phyloP scores from a whole-genome alignment of 805 yeast species.

The Millerago galiae region DNA sequence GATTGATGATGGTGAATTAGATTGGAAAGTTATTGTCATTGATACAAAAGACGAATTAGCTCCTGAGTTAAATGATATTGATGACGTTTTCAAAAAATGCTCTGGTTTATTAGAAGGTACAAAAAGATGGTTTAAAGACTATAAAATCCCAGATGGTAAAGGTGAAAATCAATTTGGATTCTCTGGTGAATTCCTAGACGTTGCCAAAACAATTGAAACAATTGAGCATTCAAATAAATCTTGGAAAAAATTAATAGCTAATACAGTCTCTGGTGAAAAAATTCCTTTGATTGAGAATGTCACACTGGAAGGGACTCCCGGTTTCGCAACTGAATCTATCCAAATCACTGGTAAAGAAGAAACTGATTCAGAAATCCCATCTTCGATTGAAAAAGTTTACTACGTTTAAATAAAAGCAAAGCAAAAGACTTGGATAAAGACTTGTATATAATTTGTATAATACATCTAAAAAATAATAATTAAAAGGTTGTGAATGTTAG shows the following conservation, averaged over 20 bases:
- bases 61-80: conserved; percentile 48
- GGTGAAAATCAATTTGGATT: conserved; percentile 70
- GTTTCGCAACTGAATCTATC: conserved; percentile 32
- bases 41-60: conserved; percentile 64
- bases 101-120: conserved; percentile 70
- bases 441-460: not conserved
- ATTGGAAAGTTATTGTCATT: conserved; percentile 84
- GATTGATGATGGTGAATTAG: conserved; percentile 92
- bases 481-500: not conserved
- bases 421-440: too few species aligned
- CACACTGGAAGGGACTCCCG: conserved; percentile 45
- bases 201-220: conserved; percentile 50
- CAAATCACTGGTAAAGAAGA: conserved; percentile 16
- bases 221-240: conserved; percentile 60
- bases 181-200: conserved; percentile 57
- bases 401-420: conserved; percentile 13
- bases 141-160: conserved; percentile 80
- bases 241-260: conserved; percentile 55
- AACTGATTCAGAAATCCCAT: conserved; percentile 33
- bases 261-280: conserved; percentile 31
- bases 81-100: conserved; percentile 59
- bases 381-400: conserved; percentile 31
- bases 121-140: conserved; percentile 74
- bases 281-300: conserved; percentile 41
- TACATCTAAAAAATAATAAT: not conserved